Evolutionary conservation across 1,284 basidiomycete species (phyloP), one percentile per base, ranked within the genome.

Genomic region (Stygiomarasmius scandens): DNA sequence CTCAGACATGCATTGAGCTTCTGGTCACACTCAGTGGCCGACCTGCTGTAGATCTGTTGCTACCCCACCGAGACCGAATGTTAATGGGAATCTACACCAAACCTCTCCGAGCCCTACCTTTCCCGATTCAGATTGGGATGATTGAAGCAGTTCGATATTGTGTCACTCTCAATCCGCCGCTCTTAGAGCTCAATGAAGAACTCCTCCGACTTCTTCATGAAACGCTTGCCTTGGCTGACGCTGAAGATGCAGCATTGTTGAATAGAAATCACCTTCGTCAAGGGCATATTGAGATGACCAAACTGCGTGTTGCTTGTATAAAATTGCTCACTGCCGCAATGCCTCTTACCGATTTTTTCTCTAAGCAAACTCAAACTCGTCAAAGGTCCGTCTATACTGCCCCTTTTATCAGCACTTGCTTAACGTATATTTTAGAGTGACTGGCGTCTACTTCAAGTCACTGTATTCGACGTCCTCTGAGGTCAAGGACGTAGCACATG

Each of bases 361-460:
- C 87, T 11, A 86, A 87, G 66, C 90, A 95, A 61, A 84, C 82
- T 58, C 85, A 90, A 68, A 93, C 92, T 2, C 84, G 95, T 53
- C 93, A 93, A 74, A 90, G 86, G 96, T 93, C 68, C 63, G 77
- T 66, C 47, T 23, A 58, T 36, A 12, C 25, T 29, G 24, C 38
- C 19, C 9, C 10, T 38, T 38, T 24, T 25, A 19, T 5, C 25
- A 6, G 36, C 10, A 25, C 12, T 34, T 52, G 6, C 22, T 14
- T 25, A 41, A 5, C 49, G 11, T 22, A 41, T 51, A 58, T 2
- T 57, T 1, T 62, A 95, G 94, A 63, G 92, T 98, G 38, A 97
- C 95, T 23, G 83, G 92, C 29, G 93, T 98, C 20, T 99, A 99
- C 77, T 99, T 99, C 85, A 99, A 99, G 76, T 96, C 96, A 14